Evolutionary conservation across 1,139 yeast species (phyloP), one percentile per base, ranked within the genome.

Genomic region (Geotrichum fermentans): DNA sequence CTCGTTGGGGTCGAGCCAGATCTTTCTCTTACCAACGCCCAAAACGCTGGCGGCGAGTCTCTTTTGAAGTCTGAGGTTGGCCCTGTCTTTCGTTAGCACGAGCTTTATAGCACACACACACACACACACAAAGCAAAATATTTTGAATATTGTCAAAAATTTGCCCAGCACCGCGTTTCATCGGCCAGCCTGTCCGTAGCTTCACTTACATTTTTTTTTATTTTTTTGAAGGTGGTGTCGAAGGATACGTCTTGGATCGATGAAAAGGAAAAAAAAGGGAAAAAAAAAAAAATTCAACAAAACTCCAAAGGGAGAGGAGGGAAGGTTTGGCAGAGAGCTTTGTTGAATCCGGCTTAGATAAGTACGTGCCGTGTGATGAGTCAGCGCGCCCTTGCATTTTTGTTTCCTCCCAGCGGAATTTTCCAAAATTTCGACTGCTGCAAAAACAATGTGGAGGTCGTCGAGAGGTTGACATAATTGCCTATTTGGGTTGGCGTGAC

Each of bases 21-120:
- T 82, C 92, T 92, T 92, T 87, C 97, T 86, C 83, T 90, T 83
- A 80, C 98, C 98, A 75, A 88, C 96, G 79, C 96, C 96, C 75
- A 88, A 82, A 74, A 94, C 97, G 80, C 95, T 82, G 77, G 98
- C 95, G 75, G 98, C 98, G 76, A 92, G 95, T 85, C 98, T 89
- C 82, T 92, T 92, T 82, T 94, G 98, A 77, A 96, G 85, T 79
- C 95, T 85, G 75, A 92, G 87, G 82, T 92, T 92, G 82, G 97
- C 95, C 97, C 90, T 85, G 7, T 35, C 20, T 34, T 16, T 16
- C n/a, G n/a, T n/a, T n/a, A n/a, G n/a, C n/a, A n/a, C n/a, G n/a
- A n/a, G n/a, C n/a, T n/a, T n/a, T n/a, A n/a, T n/a, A n/a, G n/a
- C n/a, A n/a, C n/a, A n/a, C n/a, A n/a, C n/a, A n/a, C n/a, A n/a